Evolutionary conservation across 768 basidiomycete species (phyloP).

Genomic region (Cystofilobasidium ferigula): DNA sequence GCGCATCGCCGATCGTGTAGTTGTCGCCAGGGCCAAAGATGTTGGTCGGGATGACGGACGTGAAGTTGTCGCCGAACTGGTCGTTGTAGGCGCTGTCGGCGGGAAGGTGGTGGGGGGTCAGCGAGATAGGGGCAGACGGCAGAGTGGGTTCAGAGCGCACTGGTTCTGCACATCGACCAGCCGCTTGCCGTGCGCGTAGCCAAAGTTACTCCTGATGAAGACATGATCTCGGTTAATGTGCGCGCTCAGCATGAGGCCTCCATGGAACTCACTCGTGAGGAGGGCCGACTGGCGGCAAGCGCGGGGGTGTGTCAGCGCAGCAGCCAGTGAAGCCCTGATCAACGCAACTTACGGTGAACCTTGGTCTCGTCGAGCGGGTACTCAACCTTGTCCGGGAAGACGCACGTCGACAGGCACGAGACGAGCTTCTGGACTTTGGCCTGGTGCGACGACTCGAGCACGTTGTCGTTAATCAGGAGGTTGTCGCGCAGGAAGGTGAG

Average conservation of each 20-base stretch:
- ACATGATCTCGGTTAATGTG: too few relatives aligned
- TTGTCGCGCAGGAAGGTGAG: conserved; percentile 90
- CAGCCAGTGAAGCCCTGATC: neutral
- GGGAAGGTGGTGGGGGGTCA: neutral
- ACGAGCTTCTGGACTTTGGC: conserved; percentile 64
- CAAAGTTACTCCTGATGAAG: conserved; percentile 55
- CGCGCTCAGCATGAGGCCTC: too few relatives aligned
- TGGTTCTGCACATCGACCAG: conserved; percentile 93
- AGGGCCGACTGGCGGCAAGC: conserved; percentile 47
- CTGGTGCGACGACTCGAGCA: conserved; percentile 64
- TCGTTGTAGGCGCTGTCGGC: conserved; percentile 68
- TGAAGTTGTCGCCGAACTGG: conserved; percentile 87
- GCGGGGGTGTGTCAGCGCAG: neutral
- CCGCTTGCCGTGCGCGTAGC: conserved; percentile 90
- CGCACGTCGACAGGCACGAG: conserved; percentile 92
- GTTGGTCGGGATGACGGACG: conserved; percentile 86
- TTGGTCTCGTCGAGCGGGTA: conserved; percentile 89
- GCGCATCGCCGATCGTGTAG: conserved; percentile 79
- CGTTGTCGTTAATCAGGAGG: conserved; percentile 87
- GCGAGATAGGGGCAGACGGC: neutral
- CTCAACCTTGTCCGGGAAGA: conserved; percentile 88
- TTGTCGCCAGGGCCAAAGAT: conserved; percentile 92
- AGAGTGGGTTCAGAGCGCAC: conserved; percentile 46
- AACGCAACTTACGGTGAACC: conserved; percentile 49
- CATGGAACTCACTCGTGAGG: conserved; percentile 61